phyloP scores from a whole-genome alignment of 768 basidiomycete genomes.

The Austroboletus festivus region DNA sequence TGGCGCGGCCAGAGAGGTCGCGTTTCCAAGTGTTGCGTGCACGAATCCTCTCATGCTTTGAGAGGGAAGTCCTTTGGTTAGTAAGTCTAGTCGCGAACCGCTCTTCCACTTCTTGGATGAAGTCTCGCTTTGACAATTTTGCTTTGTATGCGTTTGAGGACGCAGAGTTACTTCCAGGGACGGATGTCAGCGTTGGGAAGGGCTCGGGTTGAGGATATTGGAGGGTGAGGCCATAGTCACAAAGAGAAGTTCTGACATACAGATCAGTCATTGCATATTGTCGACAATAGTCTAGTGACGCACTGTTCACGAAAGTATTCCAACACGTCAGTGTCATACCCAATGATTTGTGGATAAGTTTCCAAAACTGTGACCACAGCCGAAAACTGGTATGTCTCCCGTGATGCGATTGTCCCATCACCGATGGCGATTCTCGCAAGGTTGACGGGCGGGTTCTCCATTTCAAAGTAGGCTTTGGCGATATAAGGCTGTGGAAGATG shows the following conservation, averaged over 20 bases:
- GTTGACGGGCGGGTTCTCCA: conserved; percentile 62
- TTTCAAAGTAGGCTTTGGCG: conserved; percentile 64
- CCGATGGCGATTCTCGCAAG: conserved; percentile 70
- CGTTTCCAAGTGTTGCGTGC: conserved; percentile 38
- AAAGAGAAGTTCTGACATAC: conserved; percentile 51
- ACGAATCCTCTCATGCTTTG: conserved; percentile 26
- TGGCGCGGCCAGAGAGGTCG: conserved; percentile 44
- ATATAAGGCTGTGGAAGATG: conserved; percentile 59
- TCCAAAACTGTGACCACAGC: conserved; percentile 62
- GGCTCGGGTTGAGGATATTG: conserved; percentile 62
- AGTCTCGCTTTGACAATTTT: conserved; percentile 15
- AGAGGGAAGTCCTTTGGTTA: conserved; percentile 20
- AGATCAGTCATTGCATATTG: not conserved
- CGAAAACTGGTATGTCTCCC: conserved; percentile 46
- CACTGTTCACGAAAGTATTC: conserved; percentile 70
- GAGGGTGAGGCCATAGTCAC: conserved; percentile 63
- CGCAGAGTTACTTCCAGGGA: conserved; percentile 12
- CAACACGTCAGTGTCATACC: conserved; percentile 63
- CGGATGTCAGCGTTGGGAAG: conserved; percentile 38
- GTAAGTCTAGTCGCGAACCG: conserved; percentile 21
- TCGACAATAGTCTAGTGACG: conserved; percentile 25
- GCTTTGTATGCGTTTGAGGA: conserved; percentile 10
- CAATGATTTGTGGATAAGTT: conserved; percentile 75
- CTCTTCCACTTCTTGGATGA: conserved; percentile 21
- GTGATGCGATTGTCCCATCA: conserved; percentile 58